A percentile compares a stretch with the other conserved stretches of the same genome.
Evolutionary conservation across 352 stramenopile genomes (phyloP).

Genomic region (Pythium plurisporium): DNA sequence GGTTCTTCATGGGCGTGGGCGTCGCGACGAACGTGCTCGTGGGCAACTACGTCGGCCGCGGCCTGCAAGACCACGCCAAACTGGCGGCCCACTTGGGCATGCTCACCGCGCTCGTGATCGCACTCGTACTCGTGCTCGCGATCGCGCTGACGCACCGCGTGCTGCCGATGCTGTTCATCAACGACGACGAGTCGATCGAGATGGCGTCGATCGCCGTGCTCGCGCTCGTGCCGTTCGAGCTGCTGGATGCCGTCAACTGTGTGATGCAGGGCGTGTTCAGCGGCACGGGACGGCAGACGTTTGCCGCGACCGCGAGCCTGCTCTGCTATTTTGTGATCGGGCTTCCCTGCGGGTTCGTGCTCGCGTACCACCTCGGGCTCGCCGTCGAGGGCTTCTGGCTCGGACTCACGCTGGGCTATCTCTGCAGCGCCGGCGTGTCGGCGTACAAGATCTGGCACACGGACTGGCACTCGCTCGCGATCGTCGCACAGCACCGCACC

Average conservation of each 20-base stretch:
- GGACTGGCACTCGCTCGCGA: slow-evolving; percentile 50
- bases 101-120: slow-evolving; percentile 39
- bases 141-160: slow-evolving; percentile 41
- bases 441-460: slow-evolving; percentile 56
- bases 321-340: slow-evolving; percentile 67
- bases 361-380: slow-evolving; percentile 51
- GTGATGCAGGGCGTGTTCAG: slow-evolving; percentile 78
- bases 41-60: slow-evolving; percentile 76
- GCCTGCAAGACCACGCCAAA: slow-evolving; percentile 82
- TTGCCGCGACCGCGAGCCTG: slow-evolving; percentile 61
- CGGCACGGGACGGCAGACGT: slow-evolving; percentile 49
- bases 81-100: slow-evolving; percentile 68
- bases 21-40: slow-evolving; percentile 83
- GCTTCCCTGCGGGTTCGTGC: slow-evolving; percentile 50
- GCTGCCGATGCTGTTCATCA: slow-evolving; percentile 68
- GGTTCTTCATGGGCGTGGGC: slow-evolving; percentile 77
- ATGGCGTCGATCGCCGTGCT: slow-evolving; percentile 39
- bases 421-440: slow-evolving; percentile 47
- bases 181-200: slow-evolving; percentile 30
- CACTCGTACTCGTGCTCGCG: slow-evolving; percentile 34
- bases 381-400: slow-evolving; percentile 75
- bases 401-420: slow-evolving; percentile 55
- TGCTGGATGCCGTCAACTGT: slow-evolving; percentile 66
- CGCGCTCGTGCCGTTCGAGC: slow-evolving; percentile 66
- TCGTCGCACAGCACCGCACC: too few species aligned